A percentile compares a stretch with the other conserved stretches of the same genome.
phyloP scores from a whole-genome alignment of 495 filamentous ascomycete genomes.

The Aspergillus hancockii region DNA sequence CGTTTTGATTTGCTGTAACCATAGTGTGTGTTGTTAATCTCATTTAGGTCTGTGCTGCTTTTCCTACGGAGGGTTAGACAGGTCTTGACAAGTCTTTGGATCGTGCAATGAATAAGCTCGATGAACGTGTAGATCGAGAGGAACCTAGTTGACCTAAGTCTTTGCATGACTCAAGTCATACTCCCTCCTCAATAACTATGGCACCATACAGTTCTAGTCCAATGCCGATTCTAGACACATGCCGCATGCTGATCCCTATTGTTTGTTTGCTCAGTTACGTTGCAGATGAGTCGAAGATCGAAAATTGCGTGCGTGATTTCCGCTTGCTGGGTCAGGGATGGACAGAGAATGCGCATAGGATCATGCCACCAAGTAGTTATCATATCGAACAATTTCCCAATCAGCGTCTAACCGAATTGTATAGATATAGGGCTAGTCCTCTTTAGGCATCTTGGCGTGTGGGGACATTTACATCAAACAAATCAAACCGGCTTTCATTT shows the following conservation, averaged over 20 bases:
- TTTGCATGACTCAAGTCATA: not conserved
- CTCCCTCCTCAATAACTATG: not conserved
- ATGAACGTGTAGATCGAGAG: not conserved
- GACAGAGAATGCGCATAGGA: not conserved
- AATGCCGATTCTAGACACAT: not conserved
- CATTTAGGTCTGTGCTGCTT: conserved; percentile 1
- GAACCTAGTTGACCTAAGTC: not conserved
- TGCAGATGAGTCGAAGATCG: not conserved
- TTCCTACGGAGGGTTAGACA: not conserved
- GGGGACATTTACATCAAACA: not conserved
- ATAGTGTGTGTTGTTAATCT: not conserved
- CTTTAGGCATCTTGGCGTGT: not conserved
- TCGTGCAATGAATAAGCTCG: not conserved
- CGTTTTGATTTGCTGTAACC: not conserved
- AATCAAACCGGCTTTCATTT: not conserved
- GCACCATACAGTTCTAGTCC: not conserved
- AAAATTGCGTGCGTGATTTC: not conserved
- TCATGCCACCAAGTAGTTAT: not conserved
- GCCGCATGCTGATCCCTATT: not conserved
- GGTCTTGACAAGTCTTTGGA: not conserved
- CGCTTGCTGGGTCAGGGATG: not conserved
- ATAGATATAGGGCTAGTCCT: not conserved
- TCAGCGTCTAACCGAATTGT: not conserved
- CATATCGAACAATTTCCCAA: not conserved
- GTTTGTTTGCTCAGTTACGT: not conserved